Conservation (phyloP, 257 asterid species). For the Plantago ovata region DNA sequence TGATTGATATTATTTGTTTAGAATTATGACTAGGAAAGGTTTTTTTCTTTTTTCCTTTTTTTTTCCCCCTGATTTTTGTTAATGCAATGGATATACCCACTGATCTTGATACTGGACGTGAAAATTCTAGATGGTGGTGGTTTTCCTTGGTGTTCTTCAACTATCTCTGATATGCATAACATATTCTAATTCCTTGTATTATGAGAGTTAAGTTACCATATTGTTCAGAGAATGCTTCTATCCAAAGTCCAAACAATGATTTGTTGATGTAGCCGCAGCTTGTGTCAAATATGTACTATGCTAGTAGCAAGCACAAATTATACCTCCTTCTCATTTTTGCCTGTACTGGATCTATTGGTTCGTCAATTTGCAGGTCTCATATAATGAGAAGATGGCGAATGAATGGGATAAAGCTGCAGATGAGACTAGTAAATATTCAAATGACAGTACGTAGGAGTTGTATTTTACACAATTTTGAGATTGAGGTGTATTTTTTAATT, state of each 20-base stretch:
- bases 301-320: no score
- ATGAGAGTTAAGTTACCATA: no score
- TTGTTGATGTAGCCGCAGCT: background rate
- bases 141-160: background rate
- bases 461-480: conserved; percentile 21
- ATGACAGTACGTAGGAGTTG: conserved; percentile 34
- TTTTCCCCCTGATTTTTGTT: background rate
- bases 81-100: background rate
- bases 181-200: background rate
- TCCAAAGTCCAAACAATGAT: no score
- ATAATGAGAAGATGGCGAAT: conserved; percentile 58
- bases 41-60: background rate
- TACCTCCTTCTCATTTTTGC: background rate
- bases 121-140: background rate
- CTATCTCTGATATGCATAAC: background rate
- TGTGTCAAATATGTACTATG: no score
- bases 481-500: conserved; percentile 6
- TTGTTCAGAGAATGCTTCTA: background rate
- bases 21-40: background rate
- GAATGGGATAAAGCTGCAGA: conserved; percentile 90
- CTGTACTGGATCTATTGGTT: conserved; percentile 2
- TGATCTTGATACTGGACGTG: background rate
- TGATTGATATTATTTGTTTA: background rate
- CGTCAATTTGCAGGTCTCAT: conserved; percentile 49
- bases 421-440: conserved; percentile 63